Evolutionary conservation across 1,139 yeast species (phyloP).

Genomic region (Zygosaccharomyces sapae): DNA sequence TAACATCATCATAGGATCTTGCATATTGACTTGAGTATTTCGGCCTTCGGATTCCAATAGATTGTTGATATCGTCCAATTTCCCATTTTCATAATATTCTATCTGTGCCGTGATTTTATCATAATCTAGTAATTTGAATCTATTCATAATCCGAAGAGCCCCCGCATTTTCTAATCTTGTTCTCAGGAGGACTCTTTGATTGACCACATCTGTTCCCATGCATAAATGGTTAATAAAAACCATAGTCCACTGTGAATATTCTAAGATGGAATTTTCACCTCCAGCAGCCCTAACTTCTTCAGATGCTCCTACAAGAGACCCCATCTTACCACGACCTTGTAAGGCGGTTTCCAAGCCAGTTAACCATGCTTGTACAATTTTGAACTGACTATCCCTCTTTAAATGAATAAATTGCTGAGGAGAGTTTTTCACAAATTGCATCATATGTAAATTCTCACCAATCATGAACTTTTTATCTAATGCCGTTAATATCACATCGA

Average conservation of each 20-base stretch:
- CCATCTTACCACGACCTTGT: conserved; percentile 85
- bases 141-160: conserved; percentile 55
- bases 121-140: conserved; percentile 58
- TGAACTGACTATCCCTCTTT: conserved; percentile 38
- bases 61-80: conserved; percentile 68
- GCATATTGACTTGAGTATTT: conserved; percentile 59
- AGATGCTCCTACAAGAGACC: conserved; percentile 88
- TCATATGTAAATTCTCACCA: conserved; percentile 54
- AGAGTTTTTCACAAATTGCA: conserved; percentile 17
- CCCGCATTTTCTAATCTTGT: conserved; percentile 79
- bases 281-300: conserved; percentile 64
- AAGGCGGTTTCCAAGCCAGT: conserved; percentile 65
- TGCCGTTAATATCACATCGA: conserved; percentile 23
- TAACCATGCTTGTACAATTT: conserved; percentile 83
- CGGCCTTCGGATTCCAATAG: conserved; percentile 56
- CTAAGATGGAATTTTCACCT: conserved; percentile 69
- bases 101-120: conserved; percentile 66
- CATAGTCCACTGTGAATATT: conserved; percentile 76
- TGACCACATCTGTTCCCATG: conserved; percentile 58
- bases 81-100: conserved; percentile 57
- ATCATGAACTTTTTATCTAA: conserved; percentile 27
- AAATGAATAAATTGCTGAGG: conserved; percentile 24
- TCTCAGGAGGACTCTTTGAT: conserved; percentile 69
- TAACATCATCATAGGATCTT: conserved; percentile 72
- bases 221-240: conserved; percentile 71